A percentile compares a stretch with the other conserved stretches of the same genome.
Evolutionary conservation across 257 asterid species (phyloP).

Genomic region (Solanum chiquidenum): DNA sequence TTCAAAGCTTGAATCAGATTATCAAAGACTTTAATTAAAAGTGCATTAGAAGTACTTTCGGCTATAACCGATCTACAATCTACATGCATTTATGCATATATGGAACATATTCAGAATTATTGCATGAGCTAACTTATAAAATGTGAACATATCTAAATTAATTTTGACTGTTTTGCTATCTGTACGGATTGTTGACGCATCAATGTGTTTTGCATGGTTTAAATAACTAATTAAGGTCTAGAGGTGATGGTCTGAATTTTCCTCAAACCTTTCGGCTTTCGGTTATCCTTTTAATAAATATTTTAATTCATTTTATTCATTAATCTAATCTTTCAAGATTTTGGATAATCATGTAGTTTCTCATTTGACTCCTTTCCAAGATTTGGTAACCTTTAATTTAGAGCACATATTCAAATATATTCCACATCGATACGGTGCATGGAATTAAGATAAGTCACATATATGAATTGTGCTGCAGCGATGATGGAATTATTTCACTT

Average conservation of each 20-base stretch:
- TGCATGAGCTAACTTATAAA: neutral
- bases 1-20: neutral
- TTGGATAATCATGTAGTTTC: neutral
- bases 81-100: neutral
- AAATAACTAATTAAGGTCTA: neutral
- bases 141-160: neutral
- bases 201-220: neutral
- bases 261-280: neutral
- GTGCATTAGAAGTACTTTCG: neutral
- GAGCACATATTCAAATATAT: neutral
- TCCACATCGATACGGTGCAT: neutral
- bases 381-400: neutral
- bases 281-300: neutral
- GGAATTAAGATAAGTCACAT: neutral
- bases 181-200: neutral
- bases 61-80: too few relatives aligned
- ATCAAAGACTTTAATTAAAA: neutral
- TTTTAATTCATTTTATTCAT: neutral
- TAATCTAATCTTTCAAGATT: neutral
- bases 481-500: too few relatives aligned
- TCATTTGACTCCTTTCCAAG: neutral
- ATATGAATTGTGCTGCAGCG: too few relatives aligned
- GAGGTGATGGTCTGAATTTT: neutral
- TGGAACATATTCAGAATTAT: neutral
- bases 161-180: neutral